These are phyloP conservation scores for Aureobasidium sp. DNA, from an alignment of 2,329 filamentous ascomycete genomes.

Conservation along the genomic window DNA sequence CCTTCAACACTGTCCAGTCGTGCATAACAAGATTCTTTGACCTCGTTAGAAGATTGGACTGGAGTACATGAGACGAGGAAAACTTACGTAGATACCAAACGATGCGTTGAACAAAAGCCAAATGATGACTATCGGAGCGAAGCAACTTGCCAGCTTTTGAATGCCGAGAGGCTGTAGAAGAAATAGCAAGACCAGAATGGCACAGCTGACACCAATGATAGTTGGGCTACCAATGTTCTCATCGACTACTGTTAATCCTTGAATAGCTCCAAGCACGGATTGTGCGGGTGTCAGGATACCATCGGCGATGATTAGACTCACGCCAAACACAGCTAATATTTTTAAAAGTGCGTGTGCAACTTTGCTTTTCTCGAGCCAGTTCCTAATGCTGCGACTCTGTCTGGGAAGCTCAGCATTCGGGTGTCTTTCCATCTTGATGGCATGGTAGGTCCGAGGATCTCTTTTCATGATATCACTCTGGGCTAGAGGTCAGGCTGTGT, in stretches of 20 bases:
- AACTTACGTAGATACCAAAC: constrained; percentile 53
- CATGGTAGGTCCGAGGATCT: constrained; percentile 51
- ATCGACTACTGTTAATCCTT: constrained; percentile 52
- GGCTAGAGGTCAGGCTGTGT: not conserved
- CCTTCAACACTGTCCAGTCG: constrained; percentile 45
- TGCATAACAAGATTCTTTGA: constrained; percentile 37
- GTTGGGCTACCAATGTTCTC: constrained; percentile 49
- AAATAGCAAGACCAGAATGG: constrained; percentile 58
- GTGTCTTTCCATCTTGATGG: constrained; percentile 54
- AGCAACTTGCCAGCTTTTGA: constrained; percentile 51
- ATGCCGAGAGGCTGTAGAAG: constrained; percentile 59
- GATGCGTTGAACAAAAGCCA: constrained; percentile 59
- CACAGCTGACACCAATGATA: constrained; percentile 58
- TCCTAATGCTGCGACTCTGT: constrained; percentile 47
- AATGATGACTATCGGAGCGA: constrained; percentile 60
- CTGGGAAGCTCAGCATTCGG: constrained; percentile 49
- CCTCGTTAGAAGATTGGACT: not conserved
- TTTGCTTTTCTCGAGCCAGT: constrained; percentile 51
- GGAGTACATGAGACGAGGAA: not conserved
- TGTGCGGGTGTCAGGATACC: constrained; percentile 64
- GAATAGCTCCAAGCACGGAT: constrained; percentile 62
- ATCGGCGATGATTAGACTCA: constrained; percentile 61
- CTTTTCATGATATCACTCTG: constrained; percentile 53
- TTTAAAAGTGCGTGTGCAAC: constrained; percentile 51
- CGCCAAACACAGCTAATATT: constrained; percentile 56